Evolutionary conservation across 805 yeast species (phyloP), one percentile per base, ranked within the genome.

Genomic region (Lachancea dasiensis): DNA sequence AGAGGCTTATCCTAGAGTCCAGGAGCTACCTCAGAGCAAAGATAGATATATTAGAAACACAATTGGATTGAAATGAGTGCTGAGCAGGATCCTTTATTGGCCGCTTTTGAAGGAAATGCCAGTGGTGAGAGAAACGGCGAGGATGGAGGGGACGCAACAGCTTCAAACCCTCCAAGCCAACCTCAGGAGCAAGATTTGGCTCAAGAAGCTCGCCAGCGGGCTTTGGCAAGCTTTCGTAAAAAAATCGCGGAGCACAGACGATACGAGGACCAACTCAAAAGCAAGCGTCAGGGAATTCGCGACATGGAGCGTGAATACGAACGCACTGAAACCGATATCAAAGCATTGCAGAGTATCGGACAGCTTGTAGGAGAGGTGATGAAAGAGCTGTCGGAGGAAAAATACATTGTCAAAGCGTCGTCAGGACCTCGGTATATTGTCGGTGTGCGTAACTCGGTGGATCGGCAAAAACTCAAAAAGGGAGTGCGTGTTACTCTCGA

Each of bases 391-490:
- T 95, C 90, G 46, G 95, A 86, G 36, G 98, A 92, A 59, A 72
- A 95, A 52, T 92, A 80, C 60, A 90, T 90, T 48, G 97, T 92
- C 35, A 90, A 90, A 68, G 97, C 97, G 2, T 83, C 95, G 10
- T 82, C 92, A 31, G 98, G 98, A 3, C 98, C 98, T 30, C 76
- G 98, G 56, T 92, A 92, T 61, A 92, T 92, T 50, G 98, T 92
- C 35, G 97, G 97, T 30, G 92, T 95, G 63, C 79, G 98, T 57
- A 87, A 87, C 61, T 83, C 95, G 23, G 86, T 92, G 58, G 85
- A 83, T 58, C 79, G 85, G 53, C 83, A 80, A 31, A 75, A 74
- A 44, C 72, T 92, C 55, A 80, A 84, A 63, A 94, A 87, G 62
- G 98, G 98, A 35, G 89, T 89, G 16, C 77, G 98, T 60, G 98